phyloP scores from a whole-genome alignment of 1,139 yeast species.

The Saccharomyces hybrid region DNA sequence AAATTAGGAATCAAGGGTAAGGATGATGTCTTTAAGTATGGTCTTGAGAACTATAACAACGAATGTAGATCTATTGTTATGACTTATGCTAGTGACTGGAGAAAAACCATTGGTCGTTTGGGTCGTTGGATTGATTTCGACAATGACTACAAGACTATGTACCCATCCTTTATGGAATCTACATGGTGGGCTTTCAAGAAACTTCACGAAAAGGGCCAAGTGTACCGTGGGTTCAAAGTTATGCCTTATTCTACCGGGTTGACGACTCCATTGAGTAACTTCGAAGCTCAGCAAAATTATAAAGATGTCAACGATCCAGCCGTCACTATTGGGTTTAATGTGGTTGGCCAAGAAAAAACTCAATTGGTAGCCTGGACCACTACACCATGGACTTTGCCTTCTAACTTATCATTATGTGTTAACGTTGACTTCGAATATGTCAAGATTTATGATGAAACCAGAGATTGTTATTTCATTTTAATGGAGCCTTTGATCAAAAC shows the following conservation, averaged over 20 bases:
- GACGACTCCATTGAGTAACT: constrained; percentile 92
- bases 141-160: constrained; percentile 93
- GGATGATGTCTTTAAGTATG: constrained; percentile 88
- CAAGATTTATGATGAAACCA: constrained; percentile 83
- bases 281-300: constrained; percentile 97
- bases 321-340: constrained; percentile 82
- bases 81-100: constrained; percentile 96
- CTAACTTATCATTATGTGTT: constrained; percentile 86
- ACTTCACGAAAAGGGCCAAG: constrained; percentile 74
- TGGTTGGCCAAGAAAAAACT: constrained; percentile 72
- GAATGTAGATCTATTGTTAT: constrained; percentile 96
- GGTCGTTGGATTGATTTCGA: constrained; percentile 99
- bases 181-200: constrained; percentile 98
- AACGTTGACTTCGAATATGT: constrained; percentile 86
- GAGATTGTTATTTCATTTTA: constrained; percentile 70
- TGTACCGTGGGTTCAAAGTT: constrained; percentile 89
- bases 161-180: constrained; percentile 94
- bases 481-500: constrained; percentile 74
- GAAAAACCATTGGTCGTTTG: constrained; percentile 79
- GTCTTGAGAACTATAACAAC: constrained; percentile 84
- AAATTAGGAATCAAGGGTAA: constrained; percentile 87
- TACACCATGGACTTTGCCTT: constrained; percentile 98
- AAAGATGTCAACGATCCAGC: constrained; percentile 97
- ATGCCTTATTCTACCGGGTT: constrained; percentile 98
- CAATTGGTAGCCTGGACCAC: constrained; percentile 96